phyloP scores from a whole-genome alignment of 2,329 filamentous ascomycete genomes.

The Biscogniauxia marginata region DNA sequence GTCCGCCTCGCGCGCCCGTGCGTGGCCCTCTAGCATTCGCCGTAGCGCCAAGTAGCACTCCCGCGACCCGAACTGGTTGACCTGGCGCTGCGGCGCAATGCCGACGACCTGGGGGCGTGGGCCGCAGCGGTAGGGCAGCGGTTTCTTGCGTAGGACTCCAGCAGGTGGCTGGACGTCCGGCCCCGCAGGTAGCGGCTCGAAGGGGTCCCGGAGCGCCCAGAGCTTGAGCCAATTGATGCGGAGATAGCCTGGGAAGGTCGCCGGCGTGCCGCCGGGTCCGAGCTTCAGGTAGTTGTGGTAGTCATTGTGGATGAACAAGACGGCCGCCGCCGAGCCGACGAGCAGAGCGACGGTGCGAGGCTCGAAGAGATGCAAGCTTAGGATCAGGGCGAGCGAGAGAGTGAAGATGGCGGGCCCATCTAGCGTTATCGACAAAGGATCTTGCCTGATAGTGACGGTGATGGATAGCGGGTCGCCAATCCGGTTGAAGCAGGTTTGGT shows the following conservation, averaged over 20 bases:
- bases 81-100: slow-evolving; percentile 79
- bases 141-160: slow-evolving; percentile 55
- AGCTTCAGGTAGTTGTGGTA: slow-evolving; percentile 74
- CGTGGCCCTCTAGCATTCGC: slow-evolving; percentile 51
- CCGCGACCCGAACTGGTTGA: slow-evolving; percentile 61
- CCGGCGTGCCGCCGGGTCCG: slow-evolving; percentile 77
- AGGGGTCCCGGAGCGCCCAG: slow-evolving; percentile 70
- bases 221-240: slow-evolving; percentile 70
- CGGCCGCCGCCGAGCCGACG: slow-evolving; percentile 47
- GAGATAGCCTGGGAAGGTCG: slow-evolving; percentile 70
- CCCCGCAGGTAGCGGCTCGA: slow-evolving; percentile 55
- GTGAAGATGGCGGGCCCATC: slow-evolving; percentile 48
- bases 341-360: slow-evolving; percentile 48
- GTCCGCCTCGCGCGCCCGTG: slow-evolving; percentile 40
- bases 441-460: slow-evolving; percentile 47
- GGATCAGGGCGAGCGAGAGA: slow-evolving; percentile 45
- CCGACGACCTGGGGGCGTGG: slow-evolving; percentile 67
- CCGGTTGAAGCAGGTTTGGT: slow-evolving; percentile 8
- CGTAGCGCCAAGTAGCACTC: slow-evolving; percentile 56
- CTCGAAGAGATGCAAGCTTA: slow-evolving; percentile 52
- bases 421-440: slow-evolving; percentile 53
- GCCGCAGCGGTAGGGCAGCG: slow-evolving; percentile 61
- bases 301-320: slow-evolving; percentile 62
- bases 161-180: slow-evolving; percentile 48
- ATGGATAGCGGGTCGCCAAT: slow-evolving; percentile 30